Evolutionary conservation across 371 early-diverging fungal genomes (phyloP).

Genomic region (Cokeromyces recurvatus): DNA sequence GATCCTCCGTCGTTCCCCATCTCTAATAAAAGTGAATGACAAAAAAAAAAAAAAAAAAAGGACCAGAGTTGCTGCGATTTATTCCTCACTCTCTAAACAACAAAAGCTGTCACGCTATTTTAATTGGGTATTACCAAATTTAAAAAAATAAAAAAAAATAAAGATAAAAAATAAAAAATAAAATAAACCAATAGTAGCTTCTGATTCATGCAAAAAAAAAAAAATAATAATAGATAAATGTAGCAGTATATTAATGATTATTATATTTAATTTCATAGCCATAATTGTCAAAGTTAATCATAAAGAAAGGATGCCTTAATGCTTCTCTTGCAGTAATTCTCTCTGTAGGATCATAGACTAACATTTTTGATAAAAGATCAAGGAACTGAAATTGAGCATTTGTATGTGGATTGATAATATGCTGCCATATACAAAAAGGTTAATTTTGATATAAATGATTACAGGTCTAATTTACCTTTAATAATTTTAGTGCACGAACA

Average conservation of each 20-base stretch:
- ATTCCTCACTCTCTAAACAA: too few species aligned
- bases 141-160: too few species aligned
- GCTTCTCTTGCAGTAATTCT: slow-evolving; percentile 84
- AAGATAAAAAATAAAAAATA: too few species aligned
- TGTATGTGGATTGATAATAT: slow-evolving; percentile 31
- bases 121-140: too few species aligned
- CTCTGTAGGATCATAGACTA: slow-evolving; percentile 82
- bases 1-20: slow-evolving; percentile 97
- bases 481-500: slow-evolving; percentile 56
- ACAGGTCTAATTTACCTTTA: slow-evolving; percentile 58
- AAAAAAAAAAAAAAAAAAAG: too few species aligned
- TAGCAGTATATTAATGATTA: not conserved
- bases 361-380: slow-evolving; percentile 73
- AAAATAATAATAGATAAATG: not conserved
- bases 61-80: too few species aligned
- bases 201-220: too few species aligned
- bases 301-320: slow-evolving; percentile 80
- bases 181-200: too few species aligned
- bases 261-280: slow-evolving; percentile 31
- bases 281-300: slow-evolving; percentile 28
- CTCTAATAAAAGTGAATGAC: too few species aligned
- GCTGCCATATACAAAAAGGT: slow-evolving; percentile 12
- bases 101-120: too few species aligned
- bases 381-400: slow-evolving; percentile 31
- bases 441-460: not conserved